Conservation (phyloP, 2,329 filamentous ascomycete species). For the Teratosphaeria nubilosa region DNA sequence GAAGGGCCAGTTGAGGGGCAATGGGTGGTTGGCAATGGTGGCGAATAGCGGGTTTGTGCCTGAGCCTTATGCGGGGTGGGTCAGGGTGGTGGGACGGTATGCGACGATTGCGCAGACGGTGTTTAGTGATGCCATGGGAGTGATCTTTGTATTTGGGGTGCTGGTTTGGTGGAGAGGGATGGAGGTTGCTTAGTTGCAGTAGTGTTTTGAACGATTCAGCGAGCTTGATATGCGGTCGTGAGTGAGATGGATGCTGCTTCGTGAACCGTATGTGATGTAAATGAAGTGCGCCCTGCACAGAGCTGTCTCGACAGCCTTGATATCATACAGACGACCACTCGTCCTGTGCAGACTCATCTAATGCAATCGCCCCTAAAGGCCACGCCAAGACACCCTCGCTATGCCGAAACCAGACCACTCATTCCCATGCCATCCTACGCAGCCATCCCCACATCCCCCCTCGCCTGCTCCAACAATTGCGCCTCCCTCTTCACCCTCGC, state of each 20-base stretch:
- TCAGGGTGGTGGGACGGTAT: constrained; percentile 54
- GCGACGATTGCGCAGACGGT: constrained; percentile 62
- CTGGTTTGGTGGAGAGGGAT: constrained; percentile 38
- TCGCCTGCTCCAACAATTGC: constrained; percentile 47
- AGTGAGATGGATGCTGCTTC: too few species aligned
- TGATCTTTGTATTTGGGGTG: constrained; percentile 64
- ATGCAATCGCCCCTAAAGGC: neutral
- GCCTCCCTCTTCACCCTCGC: constrained; percentile 53
- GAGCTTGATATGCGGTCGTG: too few species aligned
- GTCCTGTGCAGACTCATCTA: too few species aligned
- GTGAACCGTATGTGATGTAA: too few species aligned
- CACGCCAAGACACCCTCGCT: neutral
- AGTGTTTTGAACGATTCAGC: too few species aligned
- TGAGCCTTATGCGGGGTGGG: constrained; percentile 50
- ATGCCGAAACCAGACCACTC: neutral
- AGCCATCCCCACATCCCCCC: constrained; percentile 30
- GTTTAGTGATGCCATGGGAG: constrained; percentile 61
- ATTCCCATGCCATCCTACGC: neutral
- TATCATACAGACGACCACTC: neutral
- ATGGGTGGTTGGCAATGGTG: constrained; percentile 54
- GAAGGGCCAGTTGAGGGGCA: constrained; percentile 46
- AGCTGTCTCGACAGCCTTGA: too few species aligned
- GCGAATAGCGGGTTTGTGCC: constrained; percentile 52
- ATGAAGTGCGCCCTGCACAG: too few species aligned
- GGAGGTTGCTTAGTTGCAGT: neutral